Conservation (phyloP, 2,329 filamentous ascomycete genomes). For the Alternaria longipes region DNA sequence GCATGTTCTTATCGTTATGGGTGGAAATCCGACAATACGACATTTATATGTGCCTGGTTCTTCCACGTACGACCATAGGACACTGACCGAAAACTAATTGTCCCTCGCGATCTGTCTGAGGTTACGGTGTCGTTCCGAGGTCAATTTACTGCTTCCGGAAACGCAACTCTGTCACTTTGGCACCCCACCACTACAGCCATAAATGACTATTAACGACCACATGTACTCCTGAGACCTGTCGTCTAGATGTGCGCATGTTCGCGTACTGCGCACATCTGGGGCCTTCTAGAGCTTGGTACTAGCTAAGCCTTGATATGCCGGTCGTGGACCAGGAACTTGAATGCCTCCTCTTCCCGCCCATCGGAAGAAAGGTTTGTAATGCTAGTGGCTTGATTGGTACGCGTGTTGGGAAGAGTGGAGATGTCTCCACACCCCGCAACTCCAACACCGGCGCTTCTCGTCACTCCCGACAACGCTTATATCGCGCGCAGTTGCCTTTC, state of each 20-base stretch:
- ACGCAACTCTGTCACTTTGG: background rate
- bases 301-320: background rate
- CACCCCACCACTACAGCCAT: background rate
- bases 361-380: background rate
- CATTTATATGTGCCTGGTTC: no score
- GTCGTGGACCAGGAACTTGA: background rate
- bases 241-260: background rate
- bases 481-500: background rate
- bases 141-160: background rate
- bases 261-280: background rate
- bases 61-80: no score
- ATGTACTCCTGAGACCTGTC: background rate
- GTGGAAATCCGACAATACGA: no score
- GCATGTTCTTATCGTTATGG: no score
- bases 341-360: background rate
- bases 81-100: no score
- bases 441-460: background rate
- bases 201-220: background rate
- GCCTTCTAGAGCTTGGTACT: no score
- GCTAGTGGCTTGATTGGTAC: background rate
- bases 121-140: background rate
- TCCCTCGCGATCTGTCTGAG: background rate
- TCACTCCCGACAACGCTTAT: background rate
- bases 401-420: background rate
- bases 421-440: background rate